Percentiles rank a stretch among this genome's conserved stretches.
These are phyloP conservation scores for Rhodomyrtus psidioides DNA, from an alignment of 441 rosid species.

Conservation along the genomic window DNA sequence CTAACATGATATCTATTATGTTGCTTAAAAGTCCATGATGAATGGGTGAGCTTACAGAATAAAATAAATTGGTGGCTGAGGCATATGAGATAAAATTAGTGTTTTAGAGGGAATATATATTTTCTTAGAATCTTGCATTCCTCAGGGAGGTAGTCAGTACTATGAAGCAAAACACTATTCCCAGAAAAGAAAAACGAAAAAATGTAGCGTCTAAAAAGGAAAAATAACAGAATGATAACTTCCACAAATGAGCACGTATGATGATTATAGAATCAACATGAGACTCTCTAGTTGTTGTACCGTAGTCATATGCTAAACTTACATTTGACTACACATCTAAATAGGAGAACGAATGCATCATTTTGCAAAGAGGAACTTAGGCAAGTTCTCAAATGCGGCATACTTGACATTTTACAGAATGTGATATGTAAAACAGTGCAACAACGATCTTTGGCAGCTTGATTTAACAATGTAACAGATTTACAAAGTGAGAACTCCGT, in stretches of 20 bases:
- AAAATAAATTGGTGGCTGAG: too few relatives aligned
- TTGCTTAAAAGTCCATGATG: too few relatives aligned
- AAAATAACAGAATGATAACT: not conserved
- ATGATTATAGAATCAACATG: not conserved
- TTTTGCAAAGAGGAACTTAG: not conserved
- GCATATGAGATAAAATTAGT: too few relatives aligned
- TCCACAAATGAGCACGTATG: not conserved
- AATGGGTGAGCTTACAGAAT: too few relatives aligned
- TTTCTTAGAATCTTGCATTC: too few relatives aligned
- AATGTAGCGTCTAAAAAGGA: too few relatives aligned
- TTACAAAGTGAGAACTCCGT: too few relatives aligned
- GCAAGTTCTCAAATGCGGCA: not conserved
- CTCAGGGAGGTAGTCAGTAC: too few relatives aligned
- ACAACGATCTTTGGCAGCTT: not conserved
- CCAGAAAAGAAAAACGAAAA: too few relatives aligned
- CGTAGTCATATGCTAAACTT: not conserved
- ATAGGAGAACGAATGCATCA: not conserved
- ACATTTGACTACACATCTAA: not conserved
- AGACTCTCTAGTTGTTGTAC: not conserved
- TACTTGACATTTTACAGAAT: not conserved
- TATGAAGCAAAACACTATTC: too few relatives aligned
- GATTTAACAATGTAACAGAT: not conserved
- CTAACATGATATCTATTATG: too few relatives aligned
- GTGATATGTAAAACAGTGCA: not conserved
- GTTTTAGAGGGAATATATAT: too few relatives aligned